These are phyloP conservation scores for Oryza nivara DNA, from an alignment of 176 grass and related monocot genomes.

Conservation along the genomic window DNA sequence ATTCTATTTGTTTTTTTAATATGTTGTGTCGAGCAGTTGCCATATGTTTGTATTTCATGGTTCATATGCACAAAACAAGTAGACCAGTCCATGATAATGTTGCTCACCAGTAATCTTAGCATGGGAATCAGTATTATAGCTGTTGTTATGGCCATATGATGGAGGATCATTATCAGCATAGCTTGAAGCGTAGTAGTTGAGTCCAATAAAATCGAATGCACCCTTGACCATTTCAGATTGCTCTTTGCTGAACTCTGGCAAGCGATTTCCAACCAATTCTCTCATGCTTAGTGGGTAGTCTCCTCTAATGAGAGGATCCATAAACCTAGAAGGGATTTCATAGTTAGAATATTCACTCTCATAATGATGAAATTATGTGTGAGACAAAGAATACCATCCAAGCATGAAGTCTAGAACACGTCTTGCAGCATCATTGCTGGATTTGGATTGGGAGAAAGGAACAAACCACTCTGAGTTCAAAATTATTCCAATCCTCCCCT, in stretches of 20 bases:
- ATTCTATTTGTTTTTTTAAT: no score
- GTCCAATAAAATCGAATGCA: not conserved
- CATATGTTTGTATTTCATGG: no score
- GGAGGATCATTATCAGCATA: constrained; percentile 33
- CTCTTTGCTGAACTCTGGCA: constrained; percentile 57
- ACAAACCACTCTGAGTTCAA: constrained; percentile 48
- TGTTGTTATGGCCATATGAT: constrained; percentile 22
- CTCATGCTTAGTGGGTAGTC: constrained; percentile 58
- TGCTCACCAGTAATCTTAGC: constrained; percentile 37
- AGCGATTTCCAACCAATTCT: constrained; percentile 6
- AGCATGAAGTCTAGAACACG: constrained; percentile 56
- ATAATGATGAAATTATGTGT: not conserved
- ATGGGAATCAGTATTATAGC: constrained; percentile 35
- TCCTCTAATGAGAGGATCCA: constrained; percentile 52
- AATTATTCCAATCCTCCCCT: constrained; percentile 58
- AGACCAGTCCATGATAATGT: not conserved
- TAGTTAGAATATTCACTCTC: no score
- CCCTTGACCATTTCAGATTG: constrained; percentile 54
- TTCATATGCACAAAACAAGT: no score
- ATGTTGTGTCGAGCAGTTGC: no score
- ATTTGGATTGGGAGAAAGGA: constrained; percentile 48
- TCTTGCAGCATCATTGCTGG: constrained; percentile 6
- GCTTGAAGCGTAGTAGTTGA: constrained; percentile 66
- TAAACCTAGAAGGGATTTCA: constrained; percentile 40
- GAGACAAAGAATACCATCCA: constrained; percentile 59